Evolutionary conservation across 768 basidiomycete genomes (phyloP).

Genomic region (Panaeolus papilionaceus): DNA sequence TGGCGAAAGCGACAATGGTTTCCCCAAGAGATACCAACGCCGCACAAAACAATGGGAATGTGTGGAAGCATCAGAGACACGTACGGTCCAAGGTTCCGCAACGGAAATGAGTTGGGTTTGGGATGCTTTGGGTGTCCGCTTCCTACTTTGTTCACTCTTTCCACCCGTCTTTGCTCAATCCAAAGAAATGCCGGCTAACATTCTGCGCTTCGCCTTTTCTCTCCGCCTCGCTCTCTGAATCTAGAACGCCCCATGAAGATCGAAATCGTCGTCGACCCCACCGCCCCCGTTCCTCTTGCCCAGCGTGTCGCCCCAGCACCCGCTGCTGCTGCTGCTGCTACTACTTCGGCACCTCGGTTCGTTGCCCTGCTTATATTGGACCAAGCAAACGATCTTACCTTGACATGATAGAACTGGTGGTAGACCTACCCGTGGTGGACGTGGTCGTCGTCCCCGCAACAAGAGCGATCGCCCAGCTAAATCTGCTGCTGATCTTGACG

Average conservation of each 20-base stretch:
- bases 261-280: constrained; percentile 93
- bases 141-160: constrained; percentile 48
- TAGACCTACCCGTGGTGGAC: constrained; percentile 48
- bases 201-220: constrained; percentile 49
- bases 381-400: constrained; percentile 15
- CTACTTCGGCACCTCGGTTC: constrained; percentile 36
- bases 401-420: constrained; percentile 37
- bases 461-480: constrained; percentile 74
- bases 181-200: constrained; percentile 55
- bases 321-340: constrained; percentile 42
- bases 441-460: constrained; percentile 56
- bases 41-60: constrained; percentile 11
- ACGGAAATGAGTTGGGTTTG: constrained; percentile 42
- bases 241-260: constrained; percentile 98
- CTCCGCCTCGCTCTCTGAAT: constrained; percentile 40
- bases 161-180: constrained; percentile 41
- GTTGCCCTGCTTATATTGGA: constrained; percentile 14
- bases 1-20: background rate
- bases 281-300: constrained; percentile 71
- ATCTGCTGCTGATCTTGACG: constrained; percentile 90
- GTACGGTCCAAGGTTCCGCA: constrained; percentile 37
- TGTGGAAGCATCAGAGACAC: constrained; percentile 42
- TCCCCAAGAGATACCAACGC: constrained; percentile 12
- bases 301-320: constrained; percentile 86
- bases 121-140: constrained; percentile 35